Conservation (phyloP, 371 early-diverging fungal species). For the Syncephalastrum sp. region DNA sequence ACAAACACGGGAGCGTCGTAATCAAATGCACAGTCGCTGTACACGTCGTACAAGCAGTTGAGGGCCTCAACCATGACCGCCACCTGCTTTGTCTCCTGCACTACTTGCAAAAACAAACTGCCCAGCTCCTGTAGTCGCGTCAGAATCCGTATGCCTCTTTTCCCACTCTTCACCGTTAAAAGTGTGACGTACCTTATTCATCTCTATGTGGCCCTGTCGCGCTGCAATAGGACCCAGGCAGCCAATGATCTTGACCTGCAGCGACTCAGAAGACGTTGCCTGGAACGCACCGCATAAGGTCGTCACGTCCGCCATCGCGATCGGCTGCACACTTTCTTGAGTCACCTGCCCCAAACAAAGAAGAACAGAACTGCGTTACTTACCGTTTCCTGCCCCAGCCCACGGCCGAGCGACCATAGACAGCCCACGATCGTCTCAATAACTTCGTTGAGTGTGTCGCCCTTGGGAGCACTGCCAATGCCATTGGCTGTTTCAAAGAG, state of each 20-base stretch:
- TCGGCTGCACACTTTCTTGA: constrained; percentile 25
- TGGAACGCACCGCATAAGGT: constrained; percentile 52
- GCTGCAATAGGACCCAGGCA: constrained; percentile 74
- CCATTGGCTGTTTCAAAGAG: constrained; percentile 54
- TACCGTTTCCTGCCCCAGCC: constrained; percentile 59
- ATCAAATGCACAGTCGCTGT: constrained; percentile 80
- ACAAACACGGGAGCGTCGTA: constrained; percentile 87
- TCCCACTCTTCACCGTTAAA: too few relatives aligned
- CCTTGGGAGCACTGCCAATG: constrained; percentile 35
- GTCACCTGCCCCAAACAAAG: background rate
- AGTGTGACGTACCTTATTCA: constrained; percentile 60
- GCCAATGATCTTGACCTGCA: constrained; percentile 73
- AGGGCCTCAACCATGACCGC: constrained; percentile 67
- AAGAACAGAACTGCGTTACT: constrained; percentile 14
- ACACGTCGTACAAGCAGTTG: constrained; percentile 86
- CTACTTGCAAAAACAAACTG: constrained; percentile 27
- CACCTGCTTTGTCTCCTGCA: constrained; percentile 31
- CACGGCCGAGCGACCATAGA: constrained; percentile 74
- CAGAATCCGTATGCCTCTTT: background rate
- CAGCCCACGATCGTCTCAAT: constrained; percentile 71
- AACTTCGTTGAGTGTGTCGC: constrained; percentile 40
- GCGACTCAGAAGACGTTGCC: constrained; percentile 43
- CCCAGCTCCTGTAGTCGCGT: constrained; percentile 29
- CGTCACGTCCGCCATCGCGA: constrained; percentile 46
- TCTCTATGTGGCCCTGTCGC: constrained; percentile 68